phyloP scores from a whole-genome alignment of 192 early-diverging fungal species.

The Coemansia sp. region DNA sequence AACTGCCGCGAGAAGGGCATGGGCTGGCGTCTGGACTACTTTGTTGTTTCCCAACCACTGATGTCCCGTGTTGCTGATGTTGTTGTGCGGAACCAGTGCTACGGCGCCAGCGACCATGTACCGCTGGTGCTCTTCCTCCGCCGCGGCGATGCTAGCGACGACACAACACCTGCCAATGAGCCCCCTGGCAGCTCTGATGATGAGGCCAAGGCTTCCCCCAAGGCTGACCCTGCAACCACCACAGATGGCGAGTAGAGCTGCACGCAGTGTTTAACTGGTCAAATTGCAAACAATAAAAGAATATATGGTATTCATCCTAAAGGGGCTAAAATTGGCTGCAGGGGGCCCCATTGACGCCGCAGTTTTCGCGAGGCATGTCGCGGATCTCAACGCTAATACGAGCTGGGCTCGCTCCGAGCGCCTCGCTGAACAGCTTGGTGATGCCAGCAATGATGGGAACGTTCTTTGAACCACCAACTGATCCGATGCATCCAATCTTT shows the following conservation, averaged over 20 bases:
- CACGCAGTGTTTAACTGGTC: no score
- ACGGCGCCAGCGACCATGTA: slow-evolving; percentile 88
- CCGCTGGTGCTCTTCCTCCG: slow-evolving; percentile 66
- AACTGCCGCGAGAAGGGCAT: slow-evolving; percentile 65
- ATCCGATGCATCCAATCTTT: slow-evolving; percentile 21
- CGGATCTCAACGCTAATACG: slow-evolving; percentile 22
- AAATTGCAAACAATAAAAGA: no score
- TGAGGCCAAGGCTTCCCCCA: background rate
- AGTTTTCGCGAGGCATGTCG: slow-evolving; percentile 12
- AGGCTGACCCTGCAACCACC: background rate
- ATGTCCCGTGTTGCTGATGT: slow-evolving; percentile 61
- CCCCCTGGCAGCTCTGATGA: background rate
- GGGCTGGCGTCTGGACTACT: slow-evolving; percentile 90
- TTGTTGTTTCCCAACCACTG: slow-evolving; percentile 64
- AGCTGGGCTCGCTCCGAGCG: slow-evolving; percentile 10
- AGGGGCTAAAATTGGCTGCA: no score
- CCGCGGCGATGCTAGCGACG: background rate
- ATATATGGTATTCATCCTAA: no score
- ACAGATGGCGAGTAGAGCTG: background rate
- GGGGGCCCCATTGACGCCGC: slow-evolving; percentile 9
- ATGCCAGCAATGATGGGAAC: slow-evolving; percentile 14
- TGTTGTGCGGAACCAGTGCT: slow-evolving; percentile 70
- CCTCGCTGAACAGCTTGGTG: slow-evolving; percentile 13
- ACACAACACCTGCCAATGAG: slow-evolving; percentile 1
- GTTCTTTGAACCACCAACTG: slow-evolving; percentile 22